These are phyloP conservation scores for Solanum tarapatanum DNA, from an alignment of 257 asterid species.

Conservation along the genomic window DNA sequence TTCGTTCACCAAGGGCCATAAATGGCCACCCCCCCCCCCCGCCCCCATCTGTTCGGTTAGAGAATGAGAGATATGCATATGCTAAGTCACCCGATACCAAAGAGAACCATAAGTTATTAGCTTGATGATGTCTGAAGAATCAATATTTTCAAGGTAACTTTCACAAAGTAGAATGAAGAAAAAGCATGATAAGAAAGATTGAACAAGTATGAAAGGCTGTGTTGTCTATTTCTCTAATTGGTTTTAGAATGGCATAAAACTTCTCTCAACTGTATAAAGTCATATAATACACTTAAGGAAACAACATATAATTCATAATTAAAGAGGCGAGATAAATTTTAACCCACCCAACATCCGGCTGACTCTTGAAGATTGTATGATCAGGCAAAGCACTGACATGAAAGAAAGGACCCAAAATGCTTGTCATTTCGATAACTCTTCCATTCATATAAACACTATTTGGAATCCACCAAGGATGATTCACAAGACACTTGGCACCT, in stretches of 20 bases:
- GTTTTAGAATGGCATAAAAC: background rate
- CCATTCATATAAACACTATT: slow-evolving; percentile 69
- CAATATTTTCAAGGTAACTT: background rate
- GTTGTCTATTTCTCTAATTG: background rate
- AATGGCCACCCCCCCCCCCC: background rate
- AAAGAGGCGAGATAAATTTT: background rate
- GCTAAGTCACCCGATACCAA: background rate
- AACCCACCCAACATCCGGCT: slow-evolving; percentile 95
- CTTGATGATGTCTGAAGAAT: background rate
- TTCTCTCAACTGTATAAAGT: background rate
- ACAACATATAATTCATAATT: background rate
- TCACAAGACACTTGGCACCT: slow-evolving; percentile 78
- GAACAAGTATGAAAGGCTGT: background rate
- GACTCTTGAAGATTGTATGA: slow-evolving; percentile 66
- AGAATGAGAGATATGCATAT: background rate
- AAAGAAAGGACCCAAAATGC: slow-evolving; percentile 88
- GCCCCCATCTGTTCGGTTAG: background rate
- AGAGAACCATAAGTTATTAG: background rate
- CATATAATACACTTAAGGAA: background rate
- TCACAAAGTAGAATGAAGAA: background rate
- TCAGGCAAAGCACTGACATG: slow-evolving; percentile 97
- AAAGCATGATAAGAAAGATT: background rate
- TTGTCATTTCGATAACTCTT: slow-evolving; percentile 90
- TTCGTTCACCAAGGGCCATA: background rate
- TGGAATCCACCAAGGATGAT: slow-evolving; percentile 96